Percentiles rank a stretch among this genome's conserved stretches.
Conservation (phyloP, 2,329 filamentous ascomycete genomes). For the Monilinia fructicola region DNA sequence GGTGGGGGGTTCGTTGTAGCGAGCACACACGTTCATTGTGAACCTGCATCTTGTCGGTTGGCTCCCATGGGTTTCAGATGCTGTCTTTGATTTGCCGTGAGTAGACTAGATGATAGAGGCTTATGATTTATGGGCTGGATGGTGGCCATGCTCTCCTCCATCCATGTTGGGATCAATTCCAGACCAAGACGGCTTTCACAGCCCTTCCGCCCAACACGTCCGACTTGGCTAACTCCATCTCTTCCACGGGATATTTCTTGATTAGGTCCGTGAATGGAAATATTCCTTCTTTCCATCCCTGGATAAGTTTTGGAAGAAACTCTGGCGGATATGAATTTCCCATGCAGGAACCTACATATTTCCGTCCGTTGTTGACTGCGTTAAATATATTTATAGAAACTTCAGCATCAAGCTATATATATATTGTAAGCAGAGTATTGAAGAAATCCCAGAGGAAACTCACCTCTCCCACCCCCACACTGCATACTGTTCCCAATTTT, state of each 20-base stretch:
- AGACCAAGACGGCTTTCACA: constrained; percentile 28
- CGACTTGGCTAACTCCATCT: constrained; percentile 30
- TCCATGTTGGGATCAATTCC: constrained; percentile 11
- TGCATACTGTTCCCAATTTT: constrained; percentile 30
- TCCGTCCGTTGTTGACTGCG: constrained; percentile 28
- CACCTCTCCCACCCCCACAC: constrained; percentile 31
- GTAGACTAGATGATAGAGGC: no score
- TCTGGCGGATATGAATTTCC: constrained; percentile 33
- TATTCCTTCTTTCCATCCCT: constrained; percentile 28
- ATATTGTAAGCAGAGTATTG: neutral
- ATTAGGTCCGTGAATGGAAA: constrained; percentile 33
- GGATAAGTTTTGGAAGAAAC: constrained; percentile 29
- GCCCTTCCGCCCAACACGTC: constrained; percentile 28
- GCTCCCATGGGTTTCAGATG: no score
- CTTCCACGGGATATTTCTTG: constrained; percentile 26
- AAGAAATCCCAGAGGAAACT: neutral
- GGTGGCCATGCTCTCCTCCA: constrained; percentile 15
- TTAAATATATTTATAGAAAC: constrained; percentile 28
- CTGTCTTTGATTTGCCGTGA: no score
- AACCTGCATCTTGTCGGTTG: neutral
- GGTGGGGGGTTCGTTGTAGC: neutral
- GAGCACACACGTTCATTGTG: neutral
- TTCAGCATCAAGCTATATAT: constrained; percentile 21
- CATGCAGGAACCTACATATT: constrained; percentile 31
- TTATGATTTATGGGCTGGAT: no score